Evolutionary conservation across 106 monocot species (phyloP).

Genomic region (Amphibolis antarctica): DNA sequence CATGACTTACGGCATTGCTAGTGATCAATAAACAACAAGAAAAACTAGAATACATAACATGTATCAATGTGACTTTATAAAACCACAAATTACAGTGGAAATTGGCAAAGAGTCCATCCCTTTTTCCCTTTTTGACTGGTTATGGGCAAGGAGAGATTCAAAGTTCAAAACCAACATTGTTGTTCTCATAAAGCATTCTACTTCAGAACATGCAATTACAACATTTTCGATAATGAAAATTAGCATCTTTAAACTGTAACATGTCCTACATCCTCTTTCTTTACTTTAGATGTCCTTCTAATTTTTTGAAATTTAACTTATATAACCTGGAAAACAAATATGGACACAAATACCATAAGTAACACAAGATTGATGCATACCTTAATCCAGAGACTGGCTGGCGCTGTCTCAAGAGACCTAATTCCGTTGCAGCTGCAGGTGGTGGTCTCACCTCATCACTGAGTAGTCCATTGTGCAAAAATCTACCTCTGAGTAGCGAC

Average conservation of each 20-base stretch:
- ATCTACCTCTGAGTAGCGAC: conserved; percentile 83
- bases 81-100: no score
- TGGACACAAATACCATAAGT: neutral
- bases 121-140: no score
- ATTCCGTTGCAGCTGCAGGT: conserved; percentile 72
- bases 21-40: neutral
- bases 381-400: conserved; percentile 81
- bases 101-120: no score
- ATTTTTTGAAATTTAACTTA: neutral
- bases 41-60: no score
- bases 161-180: no score
- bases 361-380: conserved; percentile 21
- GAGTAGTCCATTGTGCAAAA: conserved; percentile 53
- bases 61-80: no score
- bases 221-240: no score
- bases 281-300: neutral
- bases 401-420: conserved; percentile 58
- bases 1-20: neutral
- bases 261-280: no score
- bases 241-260: no score
- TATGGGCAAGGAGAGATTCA: no score
- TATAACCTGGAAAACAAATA: neutral
- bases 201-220: no score
- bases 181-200: no score
- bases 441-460: conserved; percentile 50